Conservation (phyloP, 148 eudicot species). For the Cornus suecica region DNA sequence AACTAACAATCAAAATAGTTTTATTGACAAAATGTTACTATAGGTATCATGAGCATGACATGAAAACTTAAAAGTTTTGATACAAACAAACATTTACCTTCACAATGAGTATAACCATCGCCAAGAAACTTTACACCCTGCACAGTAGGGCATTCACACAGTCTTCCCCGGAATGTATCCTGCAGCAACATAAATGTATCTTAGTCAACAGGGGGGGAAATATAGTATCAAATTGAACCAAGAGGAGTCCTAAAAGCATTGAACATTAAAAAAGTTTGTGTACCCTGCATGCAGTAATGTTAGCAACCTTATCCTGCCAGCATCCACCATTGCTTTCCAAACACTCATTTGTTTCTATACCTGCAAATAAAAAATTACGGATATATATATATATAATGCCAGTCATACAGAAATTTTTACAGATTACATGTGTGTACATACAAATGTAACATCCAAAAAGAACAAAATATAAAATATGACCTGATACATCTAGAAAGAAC, state of each 20-base stretch:
- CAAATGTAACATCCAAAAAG: neutral
- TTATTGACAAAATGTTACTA: neutral
- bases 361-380: slow-evolving; percentile 30
- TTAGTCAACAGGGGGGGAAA: neutral
- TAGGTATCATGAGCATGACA: neutral
- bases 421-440: neutral
- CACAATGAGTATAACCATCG: slow-evolving; percentile 81
- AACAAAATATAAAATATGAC: neutral
- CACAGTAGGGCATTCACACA: slow-evolving; percentile 83
- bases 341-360: slow-evolving; percentile 90
- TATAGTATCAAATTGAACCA: slow-evolving; percentile 6
- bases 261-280: slow-evolving; percentile 3
- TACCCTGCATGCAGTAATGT: slow-evolving; percentile 94
- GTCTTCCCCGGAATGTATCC: slow-evolving; percentile 93
- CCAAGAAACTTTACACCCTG: slow-evolving; percentile 79
- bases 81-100: slow-evolving; percentile 45
- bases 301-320: slow-evolving; percentile 74
- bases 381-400: neutral
- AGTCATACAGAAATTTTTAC: neutral
- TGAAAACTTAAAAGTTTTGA: neutral
- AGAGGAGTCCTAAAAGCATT: neutral
- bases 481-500: neutral
- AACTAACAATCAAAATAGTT: neutral
- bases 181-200: slow-evolving; percentile 14
- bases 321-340: slow-evolving; percentile 88